Conservation (phyloP, 768 basidiomycete species). For the Tulasnella sp. region DNA sequence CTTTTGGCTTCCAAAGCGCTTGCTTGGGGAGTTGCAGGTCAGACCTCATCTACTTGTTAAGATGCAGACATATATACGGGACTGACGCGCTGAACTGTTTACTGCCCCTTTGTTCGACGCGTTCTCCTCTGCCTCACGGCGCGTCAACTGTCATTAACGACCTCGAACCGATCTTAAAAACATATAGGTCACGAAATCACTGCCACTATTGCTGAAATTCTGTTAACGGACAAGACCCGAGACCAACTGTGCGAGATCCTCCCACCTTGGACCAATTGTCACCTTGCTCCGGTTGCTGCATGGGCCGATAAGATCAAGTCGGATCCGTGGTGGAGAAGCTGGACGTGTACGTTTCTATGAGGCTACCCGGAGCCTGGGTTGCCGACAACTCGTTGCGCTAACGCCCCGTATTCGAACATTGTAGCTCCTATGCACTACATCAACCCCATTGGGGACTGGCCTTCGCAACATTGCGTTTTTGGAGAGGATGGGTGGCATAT, state of each 20-base stretch:
- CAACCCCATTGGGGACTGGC: conserved; percentile 63
- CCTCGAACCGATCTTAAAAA: background rate
- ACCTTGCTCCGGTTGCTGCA: conserved; percentile 69
- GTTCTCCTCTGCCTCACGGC: background rate
- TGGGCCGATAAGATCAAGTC: conserved; percentile 75
- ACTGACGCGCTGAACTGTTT: background rate
- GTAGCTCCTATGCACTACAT: conserved; percentile 59
- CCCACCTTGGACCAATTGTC: conserved; percentile 42
- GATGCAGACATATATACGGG: background rate
- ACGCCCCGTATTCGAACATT: background rate
- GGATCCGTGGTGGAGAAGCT: conserved; percentile 14
- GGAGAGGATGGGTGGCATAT: conserved; percentile 63
- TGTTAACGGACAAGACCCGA: conserved; percentile 61
- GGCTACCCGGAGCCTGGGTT: background rate
- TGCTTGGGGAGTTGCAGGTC: conserved; percentile 2
- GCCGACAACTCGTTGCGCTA: background rate
- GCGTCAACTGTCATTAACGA: background rate
- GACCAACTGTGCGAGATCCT: conserved; percentile 62
- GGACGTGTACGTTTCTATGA: conserved; percentile 2
- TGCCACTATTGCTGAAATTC: conserved; percentile 88
- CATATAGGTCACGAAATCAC: conserved; percentile 81
- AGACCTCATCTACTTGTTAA: background rate
- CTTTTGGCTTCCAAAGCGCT: background rate
- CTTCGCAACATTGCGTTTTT: conserved; percentile 62
- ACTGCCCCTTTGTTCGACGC: background rate